Evolutionary conservation across 352 stramenopile species (phyloP).

Genomic region (Phytophthora europaea): DNA sequence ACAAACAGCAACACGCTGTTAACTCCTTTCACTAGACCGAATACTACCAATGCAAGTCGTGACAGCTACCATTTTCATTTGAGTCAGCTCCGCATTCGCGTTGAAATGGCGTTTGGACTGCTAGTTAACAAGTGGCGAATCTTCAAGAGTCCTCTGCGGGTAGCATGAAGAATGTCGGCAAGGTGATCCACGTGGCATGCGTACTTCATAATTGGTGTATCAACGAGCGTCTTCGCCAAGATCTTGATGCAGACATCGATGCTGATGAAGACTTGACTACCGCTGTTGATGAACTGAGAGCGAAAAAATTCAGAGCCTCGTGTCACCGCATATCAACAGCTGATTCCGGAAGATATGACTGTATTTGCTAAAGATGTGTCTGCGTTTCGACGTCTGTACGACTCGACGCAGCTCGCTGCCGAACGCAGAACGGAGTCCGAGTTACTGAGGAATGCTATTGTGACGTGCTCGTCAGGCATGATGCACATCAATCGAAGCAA

Average conservation of each 20-base stretch:
- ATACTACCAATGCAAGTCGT: not conserved
- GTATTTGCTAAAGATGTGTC: not conserved
- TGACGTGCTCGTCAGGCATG: no score
- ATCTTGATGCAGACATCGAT: not conserved
- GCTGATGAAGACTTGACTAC: not conserved
- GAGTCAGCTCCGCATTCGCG: conserved; percentile 5
- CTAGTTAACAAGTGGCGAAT: conserved; percentile 27
- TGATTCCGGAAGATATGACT: not conserved
- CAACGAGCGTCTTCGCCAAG: not conserved
- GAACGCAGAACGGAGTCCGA: not conserved
- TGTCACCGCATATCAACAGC: not conserved
- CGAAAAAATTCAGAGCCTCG: no score
- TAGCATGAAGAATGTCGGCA: not conserved
- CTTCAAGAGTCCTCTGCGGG: not conserved
- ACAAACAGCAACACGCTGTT: conserved; percentile 3
- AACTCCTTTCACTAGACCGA: conserved; percentile 8
- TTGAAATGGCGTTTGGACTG: conserved; percentile 25
- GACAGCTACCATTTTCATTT: conserved; percentile 19
- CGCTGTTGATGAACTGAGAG: not conserved
- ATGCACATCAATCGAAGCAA: no score
- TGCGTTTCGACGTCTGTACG: not conserved
- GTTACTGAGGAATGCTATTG: not conserved
- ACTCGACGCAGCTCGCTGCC: not conserved
- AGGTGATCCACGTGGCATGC: not conserved
- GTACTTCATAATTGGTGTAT: not conserved